phyloP scores from a whole-genome alignment of 768 basidiomycete species.

The Tulasnella sp. region DNA sequence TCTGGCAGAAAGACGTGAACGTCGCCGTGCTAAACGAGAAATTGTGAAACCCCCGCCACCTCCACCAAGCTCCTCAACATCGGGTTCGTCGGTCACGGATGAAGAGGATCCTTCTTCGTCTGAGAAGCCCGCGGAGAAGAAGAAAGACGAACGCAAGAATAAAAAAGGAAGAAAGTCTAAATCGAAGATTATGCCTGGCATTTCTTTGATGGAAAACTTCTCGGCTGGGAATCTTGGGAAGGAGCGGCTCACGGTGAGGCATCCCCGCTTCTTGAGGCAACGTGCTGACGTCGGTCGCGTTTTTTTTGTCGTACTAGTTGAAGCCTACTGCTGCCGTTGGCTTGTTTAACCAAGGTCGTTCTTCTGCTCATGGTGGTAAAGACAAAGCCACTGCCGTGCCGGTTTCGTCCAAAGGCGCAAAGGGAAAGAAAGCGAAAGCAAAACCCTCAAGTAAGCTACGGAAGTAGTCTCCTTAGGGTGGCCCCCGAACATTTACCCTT shows the following conservation, averaged over 20 bases:
- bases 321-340: conserved; percentile 47
- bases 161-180: conserved; percentile 32
- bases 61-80: neutral
- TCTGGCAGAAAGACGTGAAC: conserved; percentile 59
- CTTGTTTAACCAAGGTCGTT: conserved; percentile 63
- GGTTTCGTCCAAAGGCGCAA: neutral
- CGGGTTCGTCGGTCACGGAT: neutral
- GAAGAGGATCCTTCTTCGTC: neutral
- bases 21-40: conserved; percentile 55
- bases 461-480: no score
- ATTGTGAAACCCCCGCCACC: conserved; percentile 43
- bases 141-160: conserved; percentile 28
- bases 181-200: conserved; percentile 41
- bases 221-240: conserved; percentile 58
- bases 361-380: conserved; percentile 42
- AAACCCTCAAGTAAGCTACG: neutral
- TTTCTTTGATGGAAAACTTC: conserved; percentile 68
- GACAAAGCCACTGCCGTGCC: neutral
- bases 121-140: neutral
- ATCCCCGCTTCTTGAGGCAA: neutral
- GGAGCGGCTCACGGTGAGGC: conserved; percentile 56
- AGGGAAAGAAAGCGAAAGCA: neutral
- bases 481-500: no score
- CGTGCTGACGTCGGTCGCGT: conserved; percentile 14
- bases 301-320: conserved; percentile 36